Base-by-base conservation (phyloP, 805 yeast species). In the Gaillardinia entomophila region DNA sequence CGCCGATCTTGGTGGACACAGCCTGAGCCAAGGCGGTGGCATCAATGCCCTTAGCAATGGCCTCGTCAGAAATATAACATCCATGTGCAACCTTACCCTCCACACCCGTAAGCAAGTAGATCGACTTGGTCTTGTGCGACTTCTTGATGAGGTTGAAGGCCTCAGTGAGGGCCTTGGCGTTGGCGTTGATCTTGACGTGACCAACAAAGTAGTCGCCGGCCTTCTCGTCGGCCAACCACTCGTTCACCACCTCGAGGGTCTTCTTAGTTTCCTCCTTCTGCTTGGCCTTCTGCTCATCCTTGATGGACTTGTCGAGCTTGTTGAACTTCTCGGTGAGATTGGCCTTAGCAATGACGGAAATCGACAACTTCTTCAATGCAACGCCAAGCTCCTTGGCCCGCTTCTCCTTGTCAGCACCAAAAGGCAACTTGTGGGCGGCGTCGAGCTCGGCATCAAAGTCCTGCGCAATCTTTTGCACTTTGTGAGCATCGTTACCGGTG, bases 91-190 rank as follows among this genome's bases (percentile, higher is more conserved):
- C 85, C 64, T 82, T 88, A 32, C 75, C 77, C 27, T 64, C 77
- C 32, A 68, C 66, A 51, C 94, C 94, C 12, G 95, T 79, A 45
- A 89, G 74, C 52, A 89, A 66, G 57, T 85, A 89, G 32, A 88
- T 69, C 6, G 89, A 75, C 60, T 82, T 84, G 36, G 71, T 79
- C 57, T 82, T 79, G 47, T 75, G 73, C 50, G 78, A 79, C 52
- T 84, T 75, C 67, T 88, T 87, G 53, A 90, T 73, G 51, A 77
- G 75, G 61, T 80, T 84, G 51, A 92, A 75, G 19, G 95, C 96
- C 63, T 92, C 98, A 17, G 95, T 79, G 40, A 92, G 82, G 28
- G 95, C 95, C 69, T 92, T 92, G 36, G 96, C 89, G 51, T 87
- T 89, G 15, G 94, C 79, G 39, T 79, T 65, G 37, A 89, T 81